Evolutionary conservation across 2,329 filamentous ascomycete genomes (phyloP), one percentile per base, ranked within the genome.

Genomic region (Fusarium brevicatenulatum): DNA sequence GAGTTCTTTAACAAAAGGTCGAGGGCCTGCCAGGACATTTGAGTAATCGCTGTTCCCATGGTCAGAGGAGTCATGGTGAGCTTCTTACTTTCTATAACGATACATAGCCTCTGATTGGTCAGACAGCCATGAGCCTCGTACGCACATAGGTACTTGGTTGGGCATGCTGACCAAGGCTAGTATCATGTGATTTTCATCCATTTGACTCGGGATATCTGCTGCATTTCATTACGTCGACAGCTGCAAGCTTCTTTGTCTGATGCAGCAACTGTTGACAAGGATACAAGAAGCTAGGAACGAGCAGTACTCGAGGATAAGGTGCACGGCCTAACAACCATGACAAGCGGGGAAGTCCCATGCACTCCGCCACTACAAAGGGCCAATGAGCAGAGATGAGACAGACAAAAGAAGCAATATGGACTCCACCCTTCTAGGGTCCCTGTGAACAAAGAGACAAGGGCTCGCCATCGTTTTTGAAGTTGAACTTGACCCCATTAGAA

Each of bases 341-440:
- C 56, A 73, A 46, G 71, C 56, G 72, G 66, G 64, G 69, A 50
- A 42, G 40, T 21, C 59, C 66, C 61, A 63, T 73, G 70, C 66
- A 59, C 52, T 57, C 49, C 66, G 60, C 69, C 70, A 61, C 30
- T 2, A 18, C 34, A 9, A 28, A 28, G 59, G 44, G 28, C 77
- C 77, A 78, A 79, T 78, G 59, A 58, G 53, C 57, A 63, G 40
- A 57, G 66, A 37, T 50, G 32, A 25, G 32, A 47, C 23, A 52
- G 65, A 71, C 76, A 63, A 79, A 78, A 78, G 76, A 78, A 78
- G 77, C 75, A 78, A 78, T 77, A 63, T 68, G 60, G 40, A 57
- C 42, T 66, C 73, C 76, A 65, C 77, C 63, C 30, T 57, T 37
- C 64, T 46, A 63, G 65, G 60, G 62, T 55, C 47, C 53, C 47